phyloP scores from a whole-genome alignment of 805 yeast genomes.

The Starmerella davenportii region DNA sequence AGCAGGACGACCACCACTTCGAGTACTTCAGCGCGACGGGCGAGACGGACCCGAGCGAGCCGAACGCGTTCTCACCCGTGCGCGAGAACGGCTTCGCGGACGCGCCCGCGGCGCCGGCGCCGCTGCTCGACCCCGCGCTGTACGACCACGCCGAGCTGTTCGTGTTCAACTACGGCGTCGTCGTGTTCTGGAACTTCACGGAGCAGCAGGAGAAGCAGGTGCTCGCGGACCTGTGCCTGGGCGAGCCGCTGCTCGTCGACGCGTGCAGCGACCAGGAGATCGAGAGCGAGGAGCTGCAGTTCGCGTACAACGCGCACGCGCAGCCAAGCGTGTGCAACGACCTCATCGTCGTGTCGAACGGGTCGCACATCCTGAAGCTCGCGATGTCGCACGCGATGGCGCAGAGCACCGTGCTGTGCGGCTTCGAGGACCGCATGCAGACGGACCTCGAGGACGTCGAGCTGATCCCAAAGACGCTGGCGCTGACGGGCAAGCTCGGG shows the following conservation, averaged over 20 bases:
- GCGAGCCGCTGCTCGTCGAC: slow-evolving; percentile 39
- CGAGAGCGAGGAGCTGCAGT: slow-evolving; percentile 76
- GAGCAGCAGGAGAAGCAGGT: slow-evolving; percentile 85
- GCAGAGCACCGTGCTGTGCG: slow-evolving; percentile 77
- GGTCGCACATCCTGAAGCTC: slow-evolving; percentile 80
- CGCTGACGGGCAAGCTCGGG: slow-evolving; percentile 76
- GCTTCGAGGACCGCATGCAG: slow-evolving; percentile 84
- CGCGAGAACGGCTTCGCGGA: not conserved
- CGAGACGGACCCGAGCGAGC: slow-evolving; percentile 61
- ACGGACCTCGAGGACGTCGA: slow-evolving; percentile 67
- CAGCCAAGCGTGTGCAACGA: slow-evolving; percentile 55
- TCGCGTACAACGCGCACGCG: slow-evolving; percentile 38
- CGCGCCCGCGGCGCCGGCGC: not conserved
- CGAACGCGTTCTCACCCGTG: slow-evolving; percentile 56
- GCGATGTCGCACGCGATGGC: slow-evolving; percentile 95
- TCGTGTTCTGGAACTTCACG: slow-evolving; percentile 95
- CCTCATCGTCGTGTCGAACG: slow-evolving; percentile 75
- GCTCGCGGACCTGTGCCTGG: slow-evolving; percentile 76
- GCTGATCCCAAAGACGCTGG: slow-evolving; percentile 75
- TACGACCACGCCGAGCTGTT: slow-evolving; percentile 62
- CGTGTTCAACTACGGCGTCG: slow-evolving; percentile 78
- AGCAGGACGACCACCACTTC: slow-evolving; percentile 77
- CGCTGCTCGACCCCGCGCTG: not conserved
- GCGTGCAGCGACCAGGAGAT: slow-evolving; percentile 72
- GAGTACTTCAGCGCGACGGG: slow-evolving; percentile 56